Evolutionary conservation across 1,284 basidiomycete genomes (phyloP), one percentile per base, ranked within the genome.

Genomic region (Cutaneotrichosporon sp.): DNA sequence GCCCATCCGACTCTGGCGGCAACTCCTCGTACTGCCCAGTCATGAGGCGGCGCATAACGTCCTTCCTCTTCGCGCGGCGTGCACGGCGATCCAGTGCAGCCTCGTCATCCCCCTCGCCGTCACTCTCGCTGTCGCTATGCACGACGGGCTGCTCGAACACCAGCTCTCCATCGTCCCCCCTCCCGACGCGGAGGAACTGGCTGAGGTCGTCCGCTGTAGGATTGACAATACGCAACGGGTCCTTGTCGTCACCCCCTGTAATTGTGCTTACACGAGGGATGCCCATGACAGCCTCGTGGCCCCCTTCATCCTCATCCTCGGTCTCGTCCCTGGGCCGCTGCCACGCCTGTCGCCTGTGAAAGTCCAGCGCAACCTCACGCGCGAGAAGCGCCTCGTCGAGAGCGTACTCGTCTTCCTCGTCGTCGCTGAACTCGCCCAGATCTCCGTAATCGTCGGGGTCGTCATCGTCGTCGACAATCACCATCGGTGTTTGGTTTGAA

Each of bases 81-180:
- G 25, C 46, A 19, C 54, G 31, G 11, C 60, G 51, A 6, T 65
- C 65, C 20, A 17, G 33, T 19, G 32, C 26, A 5, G n/a, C 61
- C 7, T 60, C 59, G 17, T 57, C 61, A 4, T 41, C 38, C 38
- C 61, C 61, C 51, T 71, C 70, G 17, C 65, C 70, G 1, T 62
- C 62, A 14, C 24, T 43, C 24, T 62, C 55, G 24, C 34, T 44
- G 19, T 48, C 51, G 4, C 46, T 49, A 33, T 54, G 31, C 6
- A 60, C 47, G 4, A 55, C 34, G 16, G 55, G 60, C 11, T 62
- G 68, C 19, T 71, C 73, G 16, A 74, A 57, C n/a, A 75, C 64
- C 9, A 75, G 53, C 58, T 71, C 68, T 34, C 73, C 73, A 61
- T 75, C 73, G 41, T 73, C 71, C 22, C 68, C 55, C 37, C 62